Percentiles rank a stretch among this genome's conserved stretches.
phyloP scores from a whole-genome alignment of 805 yeast species.

The Hemisphaericaspora nanyangensis region DNA sequence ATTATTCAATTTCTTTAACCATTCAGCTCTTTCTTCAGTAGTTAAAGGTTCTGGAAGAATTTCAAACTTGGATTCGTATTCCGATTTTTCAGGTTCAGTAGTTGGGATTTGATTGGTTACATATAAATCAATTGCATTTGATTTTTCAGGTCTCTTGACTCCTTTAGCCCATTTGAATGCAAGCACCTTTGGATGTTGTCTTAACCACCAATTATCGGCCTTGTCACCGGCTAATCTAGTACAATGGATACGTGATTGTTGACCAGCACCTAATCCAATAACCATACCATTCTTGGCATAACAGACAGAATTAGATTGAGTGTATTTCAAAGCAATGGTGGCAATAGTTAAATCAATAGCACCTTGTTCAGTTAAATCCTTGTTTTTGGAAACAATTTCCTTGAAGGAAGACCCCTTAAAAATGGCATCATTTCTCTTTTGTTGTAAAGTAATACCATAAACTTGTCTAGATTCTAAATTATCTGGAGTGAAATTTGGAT shows the following conservation, averaged over 20 bases:
- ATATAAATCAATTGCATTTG: constrained; percentile 93
- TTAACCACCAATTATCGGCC: constrained; percentile 99
- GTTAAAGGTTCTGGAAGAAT: constrained; percentile 82
- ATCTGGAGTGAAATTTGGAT: constrained; percentile 88
- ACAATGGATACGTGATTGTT: constrained; percentile 98
- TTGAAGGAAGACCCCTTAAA: constrained; percentile 86
- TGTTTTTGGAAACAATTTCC: constrained; percentile 86
- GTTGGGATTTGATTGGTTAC: constrained; percentile 91
- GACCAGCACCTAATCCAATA: constrained; percentile 98
- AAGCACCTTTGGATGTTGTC: constrained; percentile 95
- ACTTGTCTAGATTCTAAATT: constrained; percentile 87
- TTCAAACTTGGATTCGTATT: constrained; percentile 86
- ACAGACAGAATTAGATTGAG: constrained; percentile 98
- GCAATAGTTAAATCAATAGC: constrained; percentile 93
- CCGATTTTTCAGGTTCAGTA: constrained; percentile 87
- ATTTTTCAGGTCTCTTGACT: constrained; percentile 96
- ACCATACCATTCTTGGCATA: constrained; percentile 99
- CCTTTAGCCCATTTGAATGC: constrained; percentile 98
- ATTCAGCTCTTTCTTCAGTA: constrained; percentile 76
- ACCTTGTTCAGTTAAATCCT: constrained; percentile 87
- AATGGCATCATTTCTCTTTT: constrained; percentile 96
- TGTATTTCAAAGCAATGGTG: constrained; percentile 93
- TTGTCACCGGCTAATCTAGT: constrained; percentile 99
- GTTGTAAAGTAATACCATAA: constrained; percentile 91
- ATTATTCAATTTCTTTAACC: constrained; percentile 74